These are phyloP conservation scores for Pistacia integerrima DNA, from an alignment of 345 rosid genomes.

Conservation along the genomic window DNA sequence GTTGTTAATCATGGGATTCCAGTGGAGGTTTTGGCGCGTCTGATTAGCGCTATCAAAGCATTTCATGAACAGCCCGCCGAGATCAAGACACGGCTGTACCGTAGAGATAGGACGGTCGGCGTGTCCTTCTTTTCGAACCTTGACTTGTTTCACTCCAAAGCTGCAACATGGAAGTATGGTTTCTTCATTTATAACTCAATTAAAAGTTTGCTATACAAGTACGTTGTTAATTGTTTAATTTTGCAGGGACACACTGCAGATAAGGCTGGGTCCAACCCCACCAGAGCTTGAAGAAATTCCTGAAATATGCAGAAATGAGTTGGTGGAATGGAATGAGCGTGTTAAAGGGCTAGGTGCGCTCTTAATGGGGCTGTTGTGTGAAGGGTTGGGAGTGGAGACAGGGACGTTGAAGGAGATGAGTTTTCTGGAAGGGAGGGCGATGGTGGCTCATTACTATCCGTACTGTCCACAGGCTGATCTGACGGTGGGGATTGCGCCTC, in stretches of 20 bases:
- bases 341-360: constrained; percentile 24
- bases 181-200: neutral
- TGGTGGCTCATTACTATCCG: constrained; percentile 56
- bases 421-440: constrained; percentile 34
- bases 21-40: constrained; percentile 34
- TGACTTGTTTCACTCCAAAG: constrained; percentile 46
- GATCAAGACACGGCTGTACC: constrained; percentile 39
- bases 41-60: constrained; percentile 27
- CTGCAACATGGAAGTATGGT: constrained; percentile 54
- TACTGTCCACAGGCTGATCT: constrained; percentile 62
- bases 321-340: too few species aligned
- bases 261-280: constrained; percentile 30
- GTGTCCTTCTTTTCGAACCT: constrained; percentile 46
- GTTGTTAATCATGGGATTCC: constrained; percentile 50
- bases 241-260: constrained; percentile 50
- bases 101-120: constrained; percentile 18
- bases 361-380: constrained; percentile 44
- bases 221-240: neutral
- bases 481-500: constrained; percentile 47
- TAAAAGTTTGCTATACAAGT: neutral
- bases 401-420: constrained; percentile 39
- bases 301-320: constrained; percentile 35
- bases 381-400: constrained; percentile 45
- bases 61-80: constrained; percentile 48
- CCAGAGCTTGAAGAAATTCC: constrained; percentile 37